These are phyloP conservation scores for Ustilago tritici DNA, from an alignment of 1,284 basidiomycete genomes.

Conservation along the genomic window DNA sequence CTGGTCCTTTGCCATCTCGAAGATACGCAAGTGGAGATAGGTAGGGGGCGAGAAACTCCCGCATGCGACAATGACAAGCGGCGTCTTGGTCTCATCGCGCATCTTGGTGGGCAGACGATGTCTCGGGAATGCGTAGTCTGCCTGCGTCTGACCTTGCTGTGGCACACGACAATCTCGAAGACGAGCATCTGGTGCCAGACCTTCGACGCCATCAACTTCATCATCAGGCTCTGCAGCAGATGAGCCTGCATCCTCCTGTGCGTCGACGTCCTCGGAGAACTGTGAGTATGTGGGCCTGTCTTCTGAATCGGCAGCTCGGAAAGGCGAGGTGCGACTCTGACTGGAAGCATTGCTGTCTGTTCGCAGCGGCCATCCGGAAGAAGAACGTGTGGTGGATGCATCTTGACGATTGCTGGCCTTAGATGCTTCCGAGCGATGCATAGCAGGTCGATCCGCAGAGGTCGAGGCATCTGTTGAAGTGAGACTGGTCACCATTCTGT, in stretches of 20 bases:
- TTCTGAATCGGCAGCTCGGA: conserved; percentile 4
- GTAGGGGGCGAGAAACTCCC: conserved; percentile 75
- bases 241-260: conserved; percentile 46
- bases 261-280: conserved; percentile 49
- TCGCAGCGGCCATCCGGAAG: conserved; percentile 7
- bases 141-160: conserved; percentile 57
- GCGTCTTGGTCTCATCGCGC: conserved; percentile 66
- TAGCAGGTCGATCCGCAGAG: neutral
- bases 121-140: conserved; percentile 65
- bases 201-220: conserved; percentile 53
- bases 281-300: conserved; percentile 50
- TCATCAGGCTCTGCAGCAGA: conserved; percentile 52
- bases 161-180: conserved; percentile 46
- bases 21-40: conserved; percentile 82
- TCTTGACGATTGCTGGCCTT: neutral
- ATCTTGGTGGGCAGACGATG: conserved; percentile 65
- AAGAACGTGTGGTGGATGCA: neutral
- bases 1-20: conserved; percentile 97
- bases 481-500: conserved; percentile 16
- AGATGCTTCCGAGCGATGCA: conserved; percentile 3
- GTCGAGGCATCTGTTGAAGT: conserved; percentile 12
- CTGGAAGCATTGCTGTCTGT: conserved; percentile 16
- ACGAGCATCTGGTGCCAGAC: conserved; percentile 8
- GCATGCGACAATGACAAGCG: conserved; percentile 72
- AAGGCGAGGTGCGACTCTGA: conserved; percentile 16